Conservation (phyloP, 2,329 filamentous ascomycete genomes). For the Rasamsonia emersonii region DNA sequence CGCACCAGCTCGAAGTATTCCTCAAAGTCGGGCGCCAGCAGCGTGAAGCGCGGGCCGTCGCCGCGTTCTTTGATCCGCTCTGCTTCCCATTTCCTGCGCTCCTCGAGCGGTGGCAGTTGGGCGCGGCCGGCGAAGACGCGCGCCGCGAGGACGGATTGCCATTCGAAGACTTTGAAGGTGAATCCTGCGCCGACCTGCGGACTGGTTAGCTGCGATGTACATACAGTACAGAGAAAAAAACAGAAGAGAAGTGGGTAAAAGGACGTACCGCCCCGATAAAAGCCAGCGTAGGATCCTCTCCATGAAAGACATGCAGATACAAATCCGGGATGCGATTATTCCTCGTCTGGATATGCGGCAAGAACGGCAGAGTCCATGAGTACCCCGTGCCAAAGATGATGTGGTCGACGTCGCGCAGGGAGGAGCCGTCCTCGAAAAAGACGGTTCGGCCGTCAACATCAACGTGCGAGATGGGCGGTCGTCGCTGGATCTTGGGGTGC, state of each 20-base stretch:
- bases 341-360: constrained; percentile 38
- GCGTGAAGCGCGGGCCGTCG: constrained; percentile 49
- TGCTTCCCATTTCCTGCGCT: constrained; percentile 49
- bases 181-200: constrained; percentile 33
- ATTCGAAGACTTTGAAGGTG: constrained; percentile 62
- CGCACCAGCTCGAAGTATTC: constrained; percentile 53
- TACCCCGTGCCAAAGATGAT: constrained; percentile 62
- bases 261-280: constrained; percentile 40
- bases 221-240: not conserved
- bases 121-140: constrained; percentile 49
- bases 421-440: constrained; percentile 47
- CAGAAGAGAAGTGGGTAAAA: not conserved
- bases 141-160: constrained; percentile 56
- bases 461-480: constrained; percentile 20
- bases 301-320: constrained; percentile 31
- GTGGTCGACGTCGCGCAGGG: constrained; percentile 47
- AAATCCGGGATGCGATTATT: constrained; percentile 28
- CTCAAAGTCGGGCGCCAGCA: constrained; percentile 55
- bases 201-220: not conserved
- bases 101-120: constrained; percentile 39
- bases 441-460: constrained; percentile 37
- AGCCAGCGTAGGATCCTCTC: constrained; percentile 22
- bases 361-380: constrained; percentile 54
- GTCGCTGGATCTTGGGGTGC: constrained; percentile 40
- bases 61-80: constrained; percentile 47